phyloP scores from a whole-genome alignment of 2,329 filamentous ascomycete genomes.

The Colletotrichum destructivum region DNA sequence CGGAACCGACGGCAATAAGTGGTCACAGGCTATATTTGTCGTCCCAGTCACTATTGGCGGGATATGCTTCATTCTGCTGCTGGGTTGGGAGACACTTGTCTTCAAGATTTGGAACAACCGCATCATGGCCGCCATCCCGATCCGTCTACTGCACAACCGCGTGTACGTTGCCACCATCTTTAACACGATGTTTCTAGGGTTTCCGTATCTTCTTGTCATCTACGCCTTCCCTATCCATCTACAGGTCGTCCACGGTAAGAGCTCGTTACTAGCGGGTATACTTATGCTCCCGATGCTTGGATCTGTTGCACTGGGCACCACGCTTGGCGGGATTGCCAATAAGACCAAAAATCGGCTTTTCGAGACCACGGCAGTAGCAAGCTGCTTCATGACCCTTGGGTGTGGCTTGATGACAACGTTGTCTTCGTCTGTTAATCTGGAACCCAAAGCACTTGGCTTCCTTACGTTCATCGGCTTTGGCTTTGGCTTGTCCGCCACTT shows the following conservation, averaged over 20 bases:
- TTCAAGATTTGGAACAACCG: conserved; percentile 50
- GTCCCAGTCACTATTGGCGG: conserved; percentile 58
- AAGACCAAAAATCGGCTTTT: conserved; percentile 57
- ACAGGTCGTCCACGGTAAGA: conserved; percentile 65
- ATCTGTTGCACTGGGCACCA: conserved; percentile 62
- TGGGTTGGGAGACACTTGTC: conserved; percentile 57
- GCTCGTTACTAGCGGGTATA: conserved; percentile 62
- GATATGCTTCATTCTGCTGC: conserved; percentile 53
- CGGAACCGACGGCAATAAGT: conserved; percentile 55
- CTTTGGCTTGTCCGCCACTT: conserved; percentile 64
- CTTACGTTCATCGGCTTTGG: conserved; percentile 67
- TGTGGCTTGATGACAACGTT: conserved; percentile 62
- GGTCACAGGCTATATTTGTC: conserved; percentile 59
- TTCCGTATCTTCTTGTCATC: conserved; percentile 64
- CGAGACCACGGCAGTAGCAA: conserved; percentile 61
- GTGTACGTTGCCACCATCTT: conserved; percentile 60
- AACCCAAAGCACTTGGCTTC: conserved; percentile 64
- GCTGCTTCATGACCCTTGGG: conserved; percentile 61
- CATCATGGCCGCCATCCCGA: conserved; percentile 62
- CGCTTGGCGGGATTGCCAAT: conserved; percentile 60
- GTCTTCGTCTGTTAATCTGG: conserved; percentile 49
- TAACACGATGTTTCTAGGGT: conserved; percentile 65
- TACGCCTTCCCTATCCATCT: conserved; percentile 66
- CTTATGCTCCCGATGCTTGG: conserved; percentile 69
- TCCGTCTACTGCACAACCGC: conserved; percentile 63